Conservation (phyloP, 495 filamentous ascomycete species). For the Neurospora sp. region DNA sequence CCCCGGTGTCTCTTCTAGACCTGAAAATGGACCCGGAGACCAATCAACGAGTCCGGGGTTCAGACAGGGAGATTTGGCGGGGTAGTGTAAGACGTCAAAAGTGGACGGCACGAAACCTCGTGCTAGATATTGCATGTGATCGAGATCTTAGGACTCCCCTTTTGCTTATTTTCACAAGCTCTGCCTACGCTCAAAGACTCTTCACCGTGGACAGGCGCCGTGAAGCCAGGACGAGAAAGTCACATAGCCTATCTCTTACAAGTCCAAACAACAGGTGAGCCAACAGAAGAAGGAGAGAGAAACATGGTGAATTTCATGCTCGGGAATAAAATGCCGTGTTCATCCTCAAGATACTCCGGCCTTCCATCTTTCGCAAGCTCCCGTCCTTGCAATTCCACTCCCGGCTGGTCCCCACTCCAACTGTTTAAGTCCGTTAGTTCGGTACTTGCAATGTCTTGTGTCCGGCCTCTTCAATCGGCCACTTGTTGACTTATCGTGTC, state of each 20-base stretch:
- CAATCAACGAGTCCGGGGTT: neutral
- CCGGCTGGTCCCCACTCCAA: neutral
- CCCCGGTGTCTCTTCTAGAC: neutral
- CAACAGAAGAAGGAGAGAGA: neutral
- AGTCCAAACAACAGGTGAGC: neutral
- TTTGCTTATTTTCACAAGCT: neutral
- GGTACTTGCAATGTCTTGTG: neutral
- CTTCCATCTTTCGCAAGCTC: neutral
- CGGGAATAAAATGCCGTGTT: no score
- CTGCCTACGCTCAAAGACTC: neutral
- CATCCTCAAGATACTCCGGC: no score
- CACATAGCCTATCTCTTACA: neutral
- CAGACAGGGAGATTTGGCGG: neutral
- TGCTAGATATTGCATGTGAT: neutral
- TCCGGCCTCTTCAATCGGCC: no score
- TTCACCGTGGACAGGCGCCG: neutral
- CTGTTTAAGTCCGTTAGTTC: neutral
- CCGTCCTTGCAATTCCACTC: neutral
- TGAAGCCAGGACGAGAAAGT: neutral
- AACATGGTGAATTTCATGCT: neutral
- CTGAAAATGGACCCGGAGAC: neutral
- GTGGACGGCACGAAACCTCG: neutral
- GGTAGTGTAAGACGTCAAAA: neutral
- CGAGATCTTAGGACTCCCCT: neutral
- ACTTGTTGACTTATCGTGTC: no score